Base-by-base conservation (phyloP, 2,329 filamentous ascomycete species). In the Exophiala lecanii-corni region DNA sequence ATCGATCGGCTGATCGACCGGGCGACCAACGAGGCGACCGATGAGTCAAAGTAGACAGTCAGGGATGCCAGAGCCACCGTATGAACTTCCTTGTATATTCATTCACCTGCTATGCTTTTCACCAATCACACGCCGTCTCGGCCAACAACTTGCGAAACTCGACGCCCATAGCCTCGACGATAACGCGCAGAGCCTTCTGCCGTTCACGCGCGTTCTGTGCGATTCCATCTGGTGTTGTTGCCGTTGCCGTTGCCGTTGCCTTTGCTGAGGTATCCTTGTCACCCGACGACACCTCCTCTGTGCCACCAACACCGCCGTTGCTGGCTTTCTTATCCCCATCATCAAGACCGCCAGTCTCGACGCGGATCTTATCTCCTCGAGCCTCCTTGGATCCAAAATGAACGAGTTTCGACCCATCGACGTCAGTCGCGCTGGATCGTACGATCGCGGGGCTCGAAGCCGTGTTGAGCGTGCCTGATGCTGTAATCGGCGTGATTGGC, bases 401-500 rank as follows among this genome's bases (percentile, higher is more conserved):
- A 63, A 60, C 17, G 58, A 49, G 30, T 64, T 61, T 57, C 68
- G 74, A 19, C 2, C 57, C 54, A 41, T 59, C 55, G 15, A 54
- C 55, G 36, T 59, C 57, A 6, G 45, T 50, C 3, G 45, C 46
- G 7, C 53, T 56, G 9, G 44, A 41, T 17, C 51, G 46, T 7
- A 52, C 48, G 12, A 57, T 48, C 20, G 51, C 50, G 7, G 78
- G 73, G 13, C 79, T 75, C 23, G 64, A 71, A 10, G 78, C 78
- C 5, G 51, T 59, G 0, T 83, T 70, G 0, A 82, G 61, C 1
- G 69, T 66, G 0, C 82, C 81, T 1, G 63, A 58, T 0, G 69
- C 61, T 1, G 65, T 69, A 0, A 67, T 72, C 0, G 86, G 83
- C 1, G 82, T 84, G 48, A 89, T 80, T 34, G 73, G 61, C 0